Conservation (phyloP, 177 flowering plant species). For the Vitis hybrid region DNA sequence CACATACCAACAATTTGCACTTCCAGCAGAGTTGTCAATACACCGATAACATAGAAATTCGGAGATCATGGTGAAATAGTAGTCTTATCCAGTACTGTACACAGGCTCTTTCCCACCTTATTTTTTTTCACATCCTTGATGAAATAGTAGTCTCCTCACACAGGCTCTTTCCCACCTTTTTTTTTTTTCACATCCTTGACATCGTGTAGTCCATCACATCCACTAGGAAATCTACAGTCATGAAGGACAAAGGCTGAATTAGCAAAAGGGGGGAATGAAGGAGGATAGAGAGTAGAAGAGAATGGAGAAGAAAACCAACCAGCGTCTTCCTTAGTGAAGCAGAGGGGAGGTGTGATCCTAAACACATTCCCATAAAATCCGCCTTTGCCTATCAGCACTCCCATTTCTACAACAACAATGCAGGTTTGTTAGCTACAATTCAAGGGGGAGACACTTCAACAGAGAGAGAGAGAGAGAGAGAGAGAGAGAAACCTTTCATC, state of each 20-base stretch:
- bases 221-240: constrained; percentile 64
- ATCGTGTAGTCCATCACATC: constrained; percentile 76
- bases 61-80: too few species aligned
- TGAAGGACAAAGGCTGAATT: not conserved
- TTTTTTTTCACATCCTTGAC: constrained; percentile 59
- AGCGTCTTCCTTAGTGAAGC: constrained; percentile 92
- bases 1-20: not conserved
- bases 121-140: constrained; percentile 59
- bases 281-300: too few species aligned
- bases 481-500: constrained; percentile 66
- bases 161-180: not conserved
- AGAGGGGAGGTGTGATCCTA: constrained; percentile 92
- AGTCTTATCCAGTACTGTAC: not conserved
- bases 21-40: not conserved
- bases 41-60: too few species aligned
- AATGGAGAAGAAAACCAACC: constrained; percentile 36
- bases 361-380: constrained; percentile 88
- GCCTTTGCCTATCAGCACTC: constrained; percentile 91
- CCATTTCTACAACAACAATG: constrained; percentile 49
- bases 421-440: not conserved
- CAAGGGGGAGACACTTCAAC: not conserved
- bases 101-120: not conserved
- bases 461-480: not conserved
- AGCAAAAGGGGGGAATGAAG: not conserved
- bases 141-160: not conserved